These are phyloP conservation scores for Aspergillus aculeatus DNA, from an alignment of 2,329 filamentous ascomycete species.

Conservation along the genomic window DNA sequence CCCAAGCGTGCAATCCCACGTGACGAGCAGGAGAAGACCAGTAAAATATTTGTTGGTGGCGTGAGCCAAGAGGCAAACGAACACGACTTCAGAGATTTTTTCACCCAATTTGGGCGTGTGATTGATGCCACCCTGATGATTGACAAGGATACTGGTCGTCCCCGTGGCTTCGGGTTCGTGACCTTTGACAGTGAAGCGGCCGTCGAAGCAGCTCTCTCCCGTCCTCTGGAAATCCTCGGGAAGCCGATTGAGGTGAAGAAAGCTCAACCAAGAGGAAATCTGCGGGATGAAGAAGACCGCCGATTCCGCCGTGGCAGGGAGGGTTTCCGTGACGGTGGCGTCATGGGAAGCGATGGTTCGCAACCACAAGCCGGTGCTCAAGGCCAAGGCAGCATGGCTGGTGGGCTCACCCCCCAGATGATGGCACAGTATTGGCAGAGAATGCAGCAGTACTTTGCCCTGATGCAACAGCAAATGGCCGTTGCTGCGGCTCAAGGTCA, in stretches of 20 bases:
- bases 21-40: conserved; percentile 96
- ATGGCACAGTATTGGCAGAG: conserved; percentile 99
- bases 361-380: conserved; percentile 50
- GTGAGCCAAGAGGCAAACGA: conserved; percentile 97
- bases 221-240: conserved; percentile 85
- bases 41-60: conserved; percentile 97
- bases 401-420: conserved; percentile 87
- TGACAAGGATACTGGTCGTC: conserved; percentile 98
- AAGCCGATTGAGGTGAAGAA: conserved; percentile 99
- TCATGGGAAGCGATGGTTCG: conserved; percentile 36
- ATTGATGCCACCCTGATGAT: conserved; percentile 99
- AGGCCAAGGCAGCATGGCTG: conserved; percentile 40
- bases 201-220: conserved; percentile 83
- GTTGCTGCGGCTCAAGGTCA: conserved; percentile 45
- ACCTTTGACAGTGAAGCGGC: conserved; percentile 96
- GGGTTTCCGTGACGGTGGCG: conserved; percentile 41
- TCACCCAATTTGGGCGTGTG: conserved; percentile 92
- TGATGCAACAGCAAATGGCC: conserved; percentile 92
- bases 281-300: conserved; percentile 80
- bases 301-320: conserved; percentile 49
- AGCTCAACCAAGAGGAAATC: conserved; percentile 89
- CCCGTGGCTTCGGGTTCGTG: conserved; percentile 94
- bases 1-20: conserved; percentile 95
- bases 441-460: conserved; percentile 94
- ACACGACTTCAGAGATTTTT: conserved; percentile 93